Base-by-base conservation (phyloP, 352 stramenopile genomes). In the Ophiocytium majus region DNA sequence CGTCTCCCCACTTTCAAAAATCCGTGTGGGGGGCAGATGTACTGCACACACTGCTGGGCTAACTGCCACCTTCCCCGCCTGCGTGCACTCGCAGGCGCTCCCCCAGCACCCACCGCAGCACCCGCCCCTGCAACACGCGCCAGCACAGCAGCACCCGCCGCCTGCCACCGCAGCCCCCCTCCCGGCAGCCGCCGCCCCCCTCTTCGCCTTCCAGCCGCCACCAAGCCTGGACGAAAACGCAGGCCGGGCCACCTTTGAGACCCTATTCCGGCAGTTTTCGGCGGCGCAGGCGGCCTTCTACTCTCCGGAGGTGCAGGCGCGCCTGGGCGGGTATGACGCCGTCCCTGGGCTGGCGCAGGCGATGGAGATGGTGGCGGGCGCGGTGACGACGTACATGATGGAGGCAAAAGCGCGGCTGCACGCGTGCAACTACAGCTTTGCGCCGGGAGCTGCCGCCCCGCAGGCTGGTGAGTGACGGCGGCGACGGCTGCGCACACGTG, bases 331-430 rank as follows among this genome's bases (percentile, higher is more conserved):
- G 5, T 78, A 43, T 17, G 66, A 78, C 32, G 35, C 66, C 35
- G 66, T 78, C 5, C 66, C 66, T 5, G 66, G 66, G 32, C 32
- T 78, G 5, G 10, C 5, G 35, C 5, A 17, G 5, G 66, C 35
- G 10, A 5, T 78, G 66, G 66, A 78, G 35, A 78, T 78, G 66
- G 66, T 78, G 32, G 66, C 66, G 5, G 5, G 66, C 14, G 66
- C 66, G 5, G 14, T 10, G 32, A 17, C 5, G 14, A 17, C 66
- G 5, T 78, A 17, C 35, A 78, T 78, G 66, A 17, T 17, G 35
- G 66, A 78, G 66, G 5, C 5, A 78, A 78, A 14, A 43, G 66
- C 66, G 5, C 5, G 66, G 35, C 66, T 78, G 66, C 5, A 71
- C 23, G 57, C 57, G 57, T 71, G 57, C 28, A 71, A 71, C 28